Evolutionary conservation across 2,329 filamentous ascomycete genomes (phyloP), one percentile per base, ranked within the genome.

Genomic region (Hymenoscyphus albidus): DNA sequence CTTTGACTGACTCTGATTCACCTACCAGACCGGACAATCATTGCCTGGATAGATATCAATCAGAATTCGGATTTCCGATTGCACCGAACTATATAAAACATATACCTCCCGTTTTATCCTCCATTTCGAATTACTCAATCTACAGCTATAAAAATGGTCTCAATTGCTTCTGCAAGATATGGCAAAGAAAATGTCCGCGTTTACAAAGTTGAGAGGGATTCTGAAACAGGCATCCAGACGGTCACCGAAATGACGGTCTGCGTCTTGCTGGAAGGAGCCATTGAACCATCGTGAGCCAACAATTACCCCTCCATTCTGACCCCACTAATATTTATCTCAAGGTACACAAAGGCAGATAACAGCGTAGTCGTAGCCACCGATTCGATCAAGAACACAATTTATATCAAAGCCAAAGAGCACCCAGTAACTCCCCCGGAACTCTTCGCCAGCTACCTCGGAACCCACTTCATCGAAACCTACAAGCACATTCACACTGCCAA

Each of bases 141-240:
- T 48, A 16, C 44, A 22, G 13, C 48, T 13, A 54, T 44, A 56
- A 76, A 59, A 65, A 88, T 88, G 85, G 78, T 85, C 69, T 76
- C 77, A 71, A 78, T 88, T 66, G 81, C 84, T 66, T 80, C 85
- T 73, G 90, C 91, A 73, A 87, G 88, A 76, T 94, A 93, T 77
- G 91, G 91, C 81, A 94, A 99, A 87, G 95, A 98, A 86, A 98
- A 99, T 81, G 90, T 99, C 84, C 93, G 95, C 75, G 87, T 99
- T 74, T 96, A 90, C 87, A 99, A 99, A 80, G 93, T 97, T 74
- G 84, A 96, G 75, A 88, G 87, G 73, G 88, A 98, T 77, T 82
- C 87, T 75, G 82, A 87, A 73, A 89, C 90, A 18, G 90, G 90
- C 64, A 82, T 87, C 27, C 94, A 99, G 78, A 90, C 88, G 7